Base-by-base conservation (phyloP, 306 rosid genomes). In the Mimosa bimucronata region DNA sequence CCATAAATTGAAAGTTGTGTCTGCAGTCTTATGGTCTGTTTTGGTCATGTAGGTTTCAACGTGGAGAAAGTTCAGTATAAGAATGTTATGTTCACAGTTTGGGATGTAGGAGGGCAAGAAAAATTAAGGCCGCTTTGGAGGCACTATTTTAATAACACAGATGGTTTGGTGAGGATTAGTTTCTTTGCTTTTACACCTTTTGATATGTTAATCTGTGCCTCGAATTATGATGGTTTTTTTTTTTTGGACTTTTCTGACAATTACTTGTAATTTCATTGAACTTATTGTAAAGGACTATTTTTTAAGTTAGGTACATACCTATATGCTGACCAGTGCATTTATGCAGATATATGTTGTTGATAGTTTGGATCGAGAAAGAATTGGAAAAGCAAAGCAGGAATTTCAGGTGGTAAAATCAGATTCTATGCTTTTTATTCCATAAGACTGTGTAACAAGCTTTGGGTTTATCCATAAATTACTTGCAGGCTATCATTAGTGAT, bases 51-150 rank as follows among this genome's bases (percentile, higher is more conserved):
- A 94, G 98, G 98, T 77, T 94, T 94, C 85, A 94, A 94, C 77
- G 98, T 94, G 86, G 98, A 94, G 89, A 94, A 92, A 91, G 92
- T 94, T 80, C 97, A 94, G 86, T 92, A 94, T 83, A 94, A 92
- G 92, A 94, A 94, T 89, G 98, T 94, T 48, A 82, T 94, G 58
- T 94, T 94, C 87, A 94, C 98, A 2, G 98, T 94, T 74, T 94
- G 98, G 98, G 98, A 94, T 78, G 97, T 94, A 44, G 98, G 98
- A 11, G 98, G 98, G 7, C 98, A 94, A 83, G 98, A 92, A 79
- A 94, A 94, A 81, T 81, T 94, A 80, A 92, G 97, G 90, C 98
- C 98, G 19, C 91, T 94, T 15, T 94, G 98, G 98, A 91, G 97
- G 89, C 98, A 94, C 82, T 94, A 94, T 87, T 94, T 94, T 70